These are phyloP conservation scores for Cladorrhinum sp. DNA, from an alignment of 2,329 filamentous ascomycete genomes.

Conservation along the genomic window DNA sequence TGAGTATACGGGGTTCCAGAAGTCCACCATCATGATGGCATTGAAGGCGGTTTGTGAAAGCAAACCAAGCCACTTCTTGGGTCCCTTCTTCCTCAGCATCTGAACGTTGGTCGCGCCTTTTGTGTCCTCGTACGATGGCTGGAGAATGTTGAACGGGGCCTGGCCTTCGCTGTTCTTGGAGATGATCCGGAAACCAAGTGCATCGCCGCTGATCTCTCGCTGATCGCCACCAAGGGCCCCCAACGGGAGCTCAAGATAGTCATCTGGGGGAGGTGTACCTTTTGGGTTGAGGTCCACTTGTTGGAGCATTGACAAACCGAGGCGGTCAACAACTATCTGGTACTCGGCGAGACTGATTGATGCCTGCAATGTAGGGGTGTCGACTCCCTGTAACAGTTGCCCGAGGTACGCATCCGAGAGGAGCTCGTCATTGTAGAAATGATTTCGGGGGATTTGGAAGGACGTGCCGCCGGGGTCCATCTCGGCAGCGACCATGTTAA, in stretches of 20 bases:
- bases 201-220: background rate
- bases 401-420: background rate
- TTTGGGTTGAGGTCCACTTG: background rate
- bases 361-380: background rate
- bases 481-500: conserved; percentile 1
- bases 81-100: background rate
- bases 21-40: conserved; percentile 8
- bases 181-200: background rate
- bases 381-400: background rate
- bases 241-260: background rate
- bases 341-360: background rate
- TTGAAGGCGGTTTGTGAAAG: background rate
- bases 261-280: background rate
- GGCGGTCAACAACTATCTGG: background rate
- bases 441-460: conserved; percentile 2
- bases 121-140: conserved; percentile 6
- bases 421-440: conserved; percentile 3
- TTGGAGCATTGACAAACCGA: conserved; percentile 4
- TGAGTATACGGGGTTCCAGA: conserved; percentile 9
- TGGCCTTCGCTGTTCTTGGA: background rate
- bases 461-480: background rate
- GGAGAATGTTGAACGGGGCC: conserved; percentile 4
- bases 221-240: background rate
- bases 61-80: background rate
- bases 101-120: background rate